These are phyloP conservation scores for Aspergillus mulundensis DNA, from an alignment of 495 filamentous ascomycete species.

Conservation along the genomic window DNA sequence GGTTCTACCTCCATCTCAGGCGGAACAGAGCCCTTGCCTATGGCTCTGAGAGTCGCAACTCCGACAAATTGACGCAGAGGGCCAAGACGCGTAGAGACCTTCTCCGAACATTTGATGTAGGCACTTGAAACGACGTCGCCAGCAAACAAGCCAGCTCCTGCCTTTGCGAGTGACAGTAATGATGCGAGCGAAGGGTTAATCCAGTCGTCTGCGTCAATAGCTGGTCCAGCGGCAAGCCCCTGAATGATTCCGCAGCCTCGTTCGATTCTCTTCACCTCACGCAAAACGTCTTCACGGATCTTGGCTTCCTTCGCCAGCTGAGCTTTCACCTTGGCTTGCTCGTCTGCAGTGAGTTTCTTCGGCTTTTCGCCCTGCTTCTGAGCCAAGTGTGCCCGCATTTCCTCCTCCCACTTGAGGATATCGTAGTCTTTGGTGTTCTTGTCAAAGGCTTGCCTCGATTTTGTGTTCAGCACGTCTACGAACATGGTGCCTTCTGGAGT, in stretches of 20 bases:
- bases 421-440: conserved; percentile 92
- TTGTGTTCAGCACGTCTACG: conserved; percentile 82
- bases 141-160: conserved; percentile 75
- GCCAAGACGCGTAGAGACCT: conserved; percentile 71
- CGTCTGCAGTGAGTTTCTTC: conserved; percentile 85
- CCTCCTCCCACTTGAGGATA: conserved; percentile 93
- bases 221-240: conserved; percentile 77
- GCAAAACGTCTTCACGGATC: conserved; percentile 66
- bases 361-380: conserved; percentile 86
- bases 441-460: conserved; percentile 61
- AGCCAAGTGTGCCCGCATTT: conserved; percentile 81
- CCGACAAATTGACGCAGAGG: conserved; percentile 75
- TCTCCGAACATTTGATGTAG: conserved; percentile 72
- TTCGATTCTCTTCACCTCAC: conserved; percentile 62
- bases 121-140: conserved; percentile 74
- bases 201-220: conserved; percentile 80
- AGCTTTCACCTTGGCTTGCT: conserved; percentile 83
- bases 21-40: conserved; percentile 67
- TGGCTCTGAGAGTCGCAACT: conserved; percentile 74
- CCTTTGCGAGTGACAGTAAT: conserved; percentile 65
- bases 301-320: conserved; percentile 81
- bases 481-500: conserved; percentile 84
- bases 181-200: conserved; percentile 71
- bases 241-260: conserved; percentile 81
- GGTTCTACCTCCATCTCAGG: conserved; percentile 70